These are phyloP conservation scores for Neltuma alba DNA, from an alignment of 306 rosid species.

Conservation along the genomic window DNA sequence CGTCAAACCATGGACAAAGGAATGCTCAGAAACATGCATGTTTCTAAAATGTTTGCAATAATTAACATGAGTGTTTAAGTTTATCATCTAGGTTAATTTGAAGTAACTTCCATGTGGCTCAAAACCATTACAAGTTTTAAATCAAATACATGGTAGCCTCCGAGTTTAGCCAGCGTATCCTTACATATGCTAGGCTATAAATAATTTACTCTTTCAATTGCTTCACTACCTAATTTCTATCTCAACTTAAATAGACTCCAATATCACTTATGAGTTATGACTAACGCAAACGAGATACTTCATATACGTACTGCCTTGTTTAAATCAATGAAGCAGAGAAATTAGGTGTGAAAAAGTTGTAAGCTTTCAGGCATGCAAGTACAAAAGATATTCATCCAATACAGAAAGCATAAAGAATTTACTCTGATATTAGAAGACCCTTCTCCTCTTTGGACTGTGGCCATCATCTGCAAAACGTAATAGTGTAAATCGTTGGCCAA, in stretches of 20 bases:
- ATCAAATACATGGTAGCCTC: slow-evolving; percentile 20
- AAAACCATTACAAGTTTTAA: neutral
- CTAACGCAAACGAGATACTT: too few relatives aligned
- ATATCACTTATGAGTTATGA: too few relatives aligned
- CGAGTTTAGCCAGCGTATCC: neutral
- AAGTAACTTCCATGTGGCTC: slow-evolving; percentile 7
- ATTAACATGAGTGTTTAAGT: neutral
- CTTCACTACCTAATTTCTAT: too few relatives aligned
- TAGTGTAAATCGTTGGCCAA: slow-evolving; percentile 50
- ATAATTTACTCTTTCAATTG: slow-evolving; percentile 6
- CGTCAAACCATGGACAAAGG: slow-evolving; percentile 20
- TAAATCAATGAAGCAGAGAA: slow-evolving; percentile 12
- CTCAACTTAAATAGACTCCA: too few relatives aligned
- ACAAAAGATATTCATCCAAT: slow-evolving; percentile 10
- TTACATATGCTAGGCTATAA: neutral
- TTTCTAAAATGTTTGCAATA: neutral
- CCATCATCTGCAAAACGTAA: slow-evolving; percentile 75
- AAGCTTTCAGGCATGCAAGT: slow-evolving; percentile 29
- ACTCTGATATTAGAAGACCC: slow-evolving; percentile 84
- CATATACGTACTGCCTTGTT: too few relatives aligned
- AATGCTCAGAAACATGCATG: slow-evolving; percentile 24
- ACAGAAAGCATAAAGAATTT: slow-evolving; percentile 36
- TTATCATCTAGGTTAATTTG: slow-evolving; percentile 15
- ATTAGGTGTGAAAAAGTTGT: slow-evolving; percentile 4
- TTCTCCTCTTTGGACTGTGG: slow-evolving; percentile 94